Evolutionary conservation across 2,329 filamentous ascomycete species (phyloP).

Genomic region (Fusarium dlaminii): DNA sequence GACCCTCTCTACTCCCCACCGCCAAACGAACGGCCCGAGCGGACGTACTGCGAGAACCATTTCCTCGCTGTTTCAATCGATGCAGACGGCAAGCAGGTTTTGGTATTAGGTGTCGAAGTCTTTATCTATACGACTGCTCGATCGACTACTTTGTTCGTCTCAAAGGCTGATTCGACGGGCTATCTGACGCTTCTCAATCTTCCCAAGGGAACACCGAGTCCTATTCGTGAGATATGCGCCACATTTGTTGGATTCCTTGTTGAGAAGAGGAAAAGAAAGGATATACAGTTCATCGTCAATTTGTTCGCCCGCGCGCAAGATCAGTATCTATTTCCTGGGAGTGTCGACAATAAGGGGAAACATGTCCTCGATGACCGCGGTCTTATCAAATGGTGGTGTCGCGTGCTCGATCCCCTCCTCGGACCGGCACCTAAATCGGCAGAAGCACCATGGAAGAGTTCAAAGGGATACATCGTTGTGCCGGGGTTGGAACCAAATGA

Average conservation of each 20-base stretch:
- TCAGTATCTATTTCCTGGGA: constrained; percentile 95
- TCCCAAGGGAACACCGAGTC: constrained; percentile 72
- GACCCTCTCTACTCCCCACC: constrained; percentile 82
- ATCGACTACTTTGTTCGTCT: constrained; percentile 90
- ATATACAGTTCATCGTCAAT: constrained; percentile 79
- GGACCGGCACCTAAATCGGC: constrained; percentile 52
- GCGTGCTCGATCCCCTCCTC: constrained; percentile 81
- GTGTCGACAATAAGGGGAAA: constrained; percentile 83
- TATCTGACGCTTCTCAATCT: constrained; percentile 76
- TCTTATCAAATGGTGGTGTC: constrained; percentile 96
- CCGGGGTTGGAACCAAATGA: constrained; percentile 88
- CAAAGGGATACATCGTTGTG: constrained; percentile 85
- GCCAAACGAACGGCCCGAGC: constrained; percentile 74
- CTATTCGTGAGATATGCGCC: constrained; percentile 76
- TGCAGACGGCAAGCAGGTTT: constrained; percentile 57
- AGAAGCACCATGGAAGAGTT: constrained; percentile 52
- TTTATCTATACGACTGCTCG: constrained; percentile 84
- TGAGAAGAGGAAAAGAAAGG: constrained; percentile 69
- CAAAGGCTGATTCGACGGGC: constrained; percentile 96
- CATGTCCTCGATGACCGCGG: constrained; percentile 92
- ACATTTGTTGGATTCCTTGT: constrained; percentile 82
- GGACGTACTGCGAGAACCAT: constrained; percentile 88
- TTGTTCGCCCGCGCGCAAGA: constrained; percentile 92
- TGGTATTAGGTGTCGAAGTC: constrained; percentile 87
- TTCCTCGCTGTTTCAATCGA: constrained; percentile 67